Evolutionary conservation across 345 rosid genomes (phyloP).

Genomic region (Eucalyptus marginata): DNA sequence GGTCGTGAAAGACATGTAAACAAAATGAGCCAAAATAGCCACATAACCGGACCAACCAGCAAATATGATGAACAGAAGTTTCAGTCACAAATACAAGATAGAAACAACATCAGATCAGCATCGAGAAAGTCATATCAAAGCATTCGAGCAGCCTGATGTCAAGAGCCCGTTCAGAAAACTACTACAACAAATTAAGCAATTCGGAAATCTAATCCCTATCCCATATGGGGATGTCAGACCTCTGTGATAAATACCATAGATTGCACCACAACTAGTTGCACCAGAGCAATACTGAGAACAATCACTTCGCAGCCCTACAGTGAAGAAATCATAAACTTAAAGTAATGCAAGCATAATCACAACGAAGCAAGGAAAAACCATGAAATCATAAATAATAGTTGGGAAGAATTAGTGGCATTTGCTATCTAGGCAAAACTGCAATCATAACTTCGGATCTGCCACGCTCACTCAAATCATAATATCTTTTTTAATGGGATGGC

Average conservation of each 20-base stretch:
- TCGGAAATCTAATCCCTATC: background rate
- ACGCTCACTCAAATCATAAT: no score
- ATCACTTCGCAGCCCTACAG: background rate
- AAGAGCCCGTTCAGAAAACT: background rate
- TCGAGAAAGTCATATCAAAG: background rate
- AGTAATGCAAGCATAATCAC: background rate
- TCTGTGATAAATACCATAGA: background rate
- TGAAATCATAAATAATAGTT: background rate
- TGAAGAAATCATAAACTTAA: background rate
- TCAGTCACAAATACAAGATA: background rate
- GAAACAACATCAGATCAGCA: background rate
- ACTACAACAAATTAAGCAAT: background rate
- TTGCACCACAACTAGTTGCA: background rate
- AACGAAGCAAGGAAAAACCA: background rate
- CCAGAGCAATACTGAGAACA: background rate
- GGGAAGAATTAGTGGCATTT: no score
- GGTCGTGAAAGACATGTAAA: background rate
- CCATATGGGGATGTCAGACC: background rate
- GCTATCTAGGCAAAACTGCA: no score
- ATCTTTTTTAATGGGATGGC: no score
- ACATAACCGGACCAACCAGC: background rate
- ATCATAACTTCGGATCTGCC: no score
- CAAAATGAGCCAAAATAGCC: background rate
- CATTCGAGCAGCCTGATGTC: background rate
- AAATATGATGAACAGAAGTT: background rate